Evolutionary conservation across 768 basidiomycete species (phyloP), one percentile per base, ranked within the genome.

Genomic region (Xanthoconium purpureum): DNA sequence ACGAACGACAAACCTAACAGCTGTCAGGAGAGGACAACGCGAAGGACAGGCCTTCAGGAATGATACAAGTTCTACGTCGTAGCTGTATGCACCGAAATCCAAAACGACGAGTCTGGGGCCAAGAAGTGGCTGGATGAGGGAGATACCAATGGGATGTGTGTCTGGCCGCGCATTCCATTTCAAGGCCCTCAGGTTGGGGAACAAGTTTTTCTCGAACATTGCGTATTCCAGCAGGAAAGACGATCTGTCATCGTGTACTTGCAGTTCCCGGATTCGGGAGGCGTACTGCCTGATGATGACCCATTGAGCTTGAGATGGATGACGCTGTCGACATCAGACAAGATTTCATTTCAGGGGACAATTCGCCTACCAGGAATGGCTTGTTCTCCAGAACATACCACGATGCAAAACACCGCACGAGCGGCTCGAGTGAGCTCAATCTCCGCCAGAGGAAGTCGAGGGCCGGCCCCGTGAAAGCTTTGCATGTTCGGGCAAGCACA

Each of bases 401-500:
- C 6, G 46, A 2, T 0, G 32, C 1, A 42, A 18, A 33, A 35
- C 54, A 40, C 37, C 46, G 11, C 24, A 24, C 24, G 24, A 24
- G 24, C 24, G 24, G 24, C 24, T 24, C 24, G 24, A 24, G 24
- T 24, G 24, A 24, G 24, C 2, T 24, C 24, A 24, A 24, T 24
- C 24, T 24, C 3, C 47, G 18, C 57, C 57, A 55, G n/a, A 50
- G 47, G 20, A 28, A 20, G 14, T 57, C 17, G 18, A 55, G 47
- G 12, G 52, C 42, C 6, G 52, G 52, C 9, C 44, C 30, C 7
- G 20, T 35, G 17, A 58, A 49, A 3, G 30, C 47, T 13, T 43
- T 47, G 20, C 57, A 58, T 8, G 57, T 58, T 13, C 47, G 54
- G 35, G 54, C 54, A 10, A 54, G 46, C 14, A 3, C 35, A 29